Percentiles rank a stretch among this genome's conserved stretches.
Conservation (phyloP, 331 rosid species). For the Rosa hybrid region DNA sequence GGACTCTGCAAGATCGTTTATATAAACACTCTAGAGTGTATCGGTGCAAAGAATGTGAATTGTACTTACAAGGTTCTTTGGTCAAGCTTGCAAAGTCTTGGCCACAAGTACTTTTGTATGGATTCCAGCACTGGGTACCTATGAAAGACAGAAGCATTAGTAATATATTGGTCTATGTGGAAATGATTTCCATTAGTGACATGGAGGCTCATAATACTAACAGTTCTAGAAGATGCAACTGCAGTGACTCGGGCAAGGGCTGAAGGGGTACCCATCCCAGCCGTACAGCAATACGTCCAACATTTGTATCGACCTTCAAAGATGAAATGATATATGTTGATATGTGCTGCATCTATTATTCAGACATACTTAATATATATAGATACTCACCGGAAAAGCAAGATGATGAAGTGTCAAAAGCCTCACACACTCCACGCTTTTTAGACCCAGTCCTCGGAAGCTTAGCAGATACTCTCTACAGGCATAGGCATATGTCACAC, state of each 20-base stretch:
- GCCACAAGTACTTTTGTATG: constrained; percentile 98
- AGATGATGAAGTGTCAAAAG: constrained; percentile 98
- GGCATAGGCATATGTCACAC: background rate
- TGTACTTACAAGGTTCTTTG: constrained; percentile 79
- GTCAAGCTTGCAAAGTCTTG: constrained; percentile 98
- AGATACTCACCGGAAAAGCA: constrained; percentile 95
- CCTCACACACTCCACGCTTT: constrained; percentile 98
- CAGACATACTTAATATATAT: constrained; percentile 14
- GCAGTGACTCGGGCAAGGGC: constrained; percentile 97
- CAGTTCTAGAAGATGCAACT: constrained; percentile 98
- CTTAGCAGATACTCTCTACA: constrained; percentile 91
- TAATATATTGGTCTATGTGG: constrained; percentile 9
- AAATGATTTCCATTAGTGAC: constrained; percentile 8
- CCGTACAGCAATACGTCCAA: constrained; percentile 98
- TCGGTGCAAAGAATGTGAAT: constrained; percentile 8
- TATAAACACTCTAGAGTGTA: background rate
- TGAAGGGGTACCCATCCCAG: constrained; percentile 99
- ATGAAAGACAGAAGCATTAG: constrained; percentile 38
- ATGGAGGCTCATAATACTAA: constrained; percentile 46
- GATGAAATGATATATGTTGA: constrained; percentile 19
- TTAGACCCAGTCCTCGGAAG: constrained; percentile 89
- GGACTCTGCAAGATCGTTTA: background rate
- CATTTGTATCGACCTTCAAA: constrained; percentile 97
- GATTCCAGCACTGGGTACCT: constrained; percentile 99
- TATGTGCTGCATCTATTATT: constrained; percentile 24